These are phyloP conservation scores for Nitzschia sp. DNA, from an alignment of 108 stramenopile species.

Conservation along the genomic window DNA sequence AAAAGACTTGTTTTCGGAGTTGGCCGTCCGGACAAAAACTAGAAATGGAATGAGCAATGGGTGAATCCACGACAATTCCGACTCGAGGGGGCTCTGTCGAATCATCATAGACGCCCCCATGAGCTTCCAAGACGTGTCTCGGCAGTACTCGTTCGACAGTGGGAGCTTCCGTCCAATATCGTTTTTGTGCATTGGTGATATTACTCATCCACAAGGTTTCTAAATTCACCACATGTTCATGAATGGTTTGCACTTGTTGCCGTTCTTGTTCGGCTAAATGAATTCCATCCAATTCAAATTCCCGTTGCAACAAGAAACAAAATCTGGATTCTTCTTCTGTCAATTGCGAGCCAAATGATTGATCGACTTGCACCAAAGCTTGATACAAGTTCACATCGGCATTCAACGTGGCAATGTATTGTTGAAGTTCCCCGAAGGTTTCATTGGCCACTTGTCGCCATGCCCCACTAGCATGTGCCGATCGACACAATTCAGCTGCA, in stretches of 20 bases:
- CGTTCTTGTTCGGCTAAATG: constrained; percentile 78
- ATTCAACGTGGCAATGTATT: constrained; percentile 90
- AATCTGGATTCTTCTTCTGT: constrained; percentile 79
- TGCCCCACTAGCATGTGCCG: constrained; percentile 68
- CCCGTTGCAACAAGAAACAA: constrained; percentile 65
- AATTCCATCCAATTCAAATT: constrained; percentile 95
- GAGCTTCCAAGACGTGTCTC: constrained; percentile 42
- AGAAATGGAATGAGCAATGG: constrained; percentile 69
- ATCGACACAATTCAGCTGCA: constrained; percentile 92
- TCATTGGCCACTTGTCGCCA: constrained; percentile 80
- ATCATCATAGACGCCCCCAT: constrained; percentile 34
- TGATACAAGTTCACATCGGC: constrained; percentile 76
- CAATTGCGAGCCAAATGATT: constrained; percentile 23
- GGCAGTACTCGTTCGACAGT: constrained; percentile 64
- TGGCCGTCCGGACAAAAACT: constrained; percentile 55
- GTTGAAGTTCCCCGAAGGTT: constrained; percentile 75
- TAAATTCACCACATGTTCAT: constrained; percentile 64
- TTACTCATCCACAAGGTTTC: constrained; percentile 77
- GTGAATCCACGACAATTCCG: constrained; percentile 46
- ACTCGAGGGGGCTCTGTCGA: constrained; percentile 1
- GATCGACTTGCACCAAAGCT: constrained; percentile 34
- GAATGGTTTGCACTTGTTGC: constrained; percentile 65
- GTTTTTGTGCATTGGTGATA: constrained; percentile 63
- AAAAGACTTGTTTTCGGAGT: constrained; percentile 75
- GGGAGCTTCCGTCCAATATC: constrained; percentile 44